These are phyloP conservation scores for Kwoniella heveanensis DNA, from an alignment of 768 basidiomycete genomes.

Conservation along the genomic window DNA sequence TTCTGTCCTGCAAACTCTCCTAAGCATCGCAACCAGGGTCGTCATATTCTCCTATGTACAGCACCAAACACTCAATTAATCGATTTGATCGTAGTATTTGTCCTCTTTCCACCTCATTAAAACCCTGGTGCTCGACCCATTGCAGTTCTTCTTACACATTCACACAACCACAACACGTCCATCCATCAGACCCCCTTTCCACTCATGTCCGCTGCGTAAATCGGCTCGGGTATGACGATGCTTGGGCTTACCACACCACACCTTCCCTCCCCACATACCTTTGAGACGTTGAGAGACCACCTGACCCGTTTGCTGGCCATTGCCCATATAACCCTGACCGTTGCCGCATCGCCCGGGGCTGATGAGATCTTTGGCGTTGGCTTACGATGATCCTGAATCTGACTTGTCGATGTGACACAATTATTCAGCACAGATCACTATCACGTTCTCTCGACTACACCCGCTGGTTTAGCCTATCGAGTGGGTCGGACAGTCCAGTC, in stretches of 20 bases:
- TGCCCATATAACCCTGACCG: background rate
- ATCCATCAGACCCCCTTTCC: too few relatives aligned
- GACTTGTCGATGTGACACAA: background rate
- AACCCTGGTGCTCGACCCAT: background rate
- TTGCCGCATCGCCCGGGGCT: background rate
- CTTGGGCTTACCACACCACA: too few relatives aligned
- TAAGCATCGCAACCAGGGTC: conserved; percentile 3
- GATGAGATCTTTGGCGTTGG: background rate
- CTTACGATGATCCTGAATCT: background rate
- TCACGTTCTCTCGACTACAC: background rate
- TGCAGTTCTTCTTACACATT: background rate
- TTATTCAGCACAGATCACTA: background rate
- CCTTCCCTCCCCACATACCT: too few relatives aligned
- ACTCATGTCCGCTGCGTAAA: too few relatives aligned
- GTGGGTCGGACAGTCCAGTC: background rate
- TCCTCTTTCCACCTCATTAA: background rate
- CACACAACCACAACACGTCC: background rate
- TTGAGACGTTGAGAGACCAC: background rate
- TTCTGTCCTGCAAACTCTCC: background rate
- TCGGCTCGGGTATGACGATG: too few relatives aligned
- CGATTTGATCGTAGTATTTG: background rate
- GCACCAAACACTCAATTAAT: too few relatives aligned
- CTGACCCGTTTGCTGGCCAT: background rate
- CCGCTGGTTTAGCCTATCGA: background rate
- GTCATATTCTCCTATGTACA: too few relatives aligned